Evolutionary conservation across 805 yeast species (phyloP).

Genomic region (Kuraishia molischiana): DNA sequence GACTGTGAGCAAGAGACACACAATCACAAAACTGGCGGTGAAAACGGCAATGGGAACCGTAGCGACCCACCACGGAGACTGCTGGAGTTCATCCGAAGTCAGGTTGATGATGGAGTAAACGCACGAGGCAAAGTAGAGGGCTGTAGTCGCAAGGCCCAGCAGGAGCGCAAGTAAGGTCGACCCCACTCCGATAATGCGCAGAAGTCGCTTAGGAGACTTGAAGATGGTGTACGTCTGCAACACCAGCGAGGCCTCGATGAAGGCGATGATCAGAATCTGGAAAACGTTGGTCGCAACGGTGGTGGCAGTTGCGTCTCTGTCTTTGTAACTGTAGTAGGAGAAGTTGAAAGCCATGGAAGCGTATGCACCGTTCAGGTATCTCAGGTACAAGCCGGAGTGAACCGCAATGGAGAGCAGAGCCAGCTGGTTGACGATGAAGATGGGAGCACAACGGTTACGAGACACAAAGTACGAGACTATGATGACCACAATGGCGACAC

Average conservation of each 20-base stretch:
- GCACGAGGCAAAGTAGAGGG: constrained; percentile 47
- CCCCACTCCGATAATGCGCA: constrained; percentile 27
- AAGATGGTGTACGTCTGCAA: constrained; percentile 70
- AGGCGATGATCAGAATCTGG: constrained; percentile 46
- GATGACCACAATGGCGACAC: constrained; percentile 40
- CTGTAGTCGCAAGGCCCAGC: constrained; percentile 46
- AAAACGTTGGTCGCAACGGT: constrained; percentile 56
- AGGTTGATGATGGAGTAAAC: constrained; percentile 29
- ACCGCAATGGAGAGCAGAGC: constrained; percentile 47
- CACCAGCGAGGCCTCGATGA: constrained; percentile 56
- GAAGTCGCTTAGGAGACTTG: constrained; percentile 35
- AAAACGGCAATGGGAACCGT: constrained; percentile 54
- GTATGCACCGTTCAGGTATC: constrained; percentile 42
- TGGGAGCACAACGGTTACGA: constrained; percentile 49
- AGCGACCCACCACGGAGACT: constrained; percentile 25
- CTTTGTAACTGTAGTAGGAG: constrained; percentile 33
- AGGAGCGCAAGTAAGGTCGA: constrained; percentile 27
- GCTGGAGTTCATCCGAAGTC: constrained; percentile 14
- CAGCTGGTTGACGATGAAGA: constrained; percentile 63
- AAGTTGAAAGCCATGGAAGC: constrained; percentile 35
- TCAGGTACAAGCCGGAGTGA: constrained; percentile 51
- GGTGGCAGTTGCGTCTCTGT: constrained; percentile 28
- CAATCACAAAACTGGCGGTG: constrained; percentile 55
- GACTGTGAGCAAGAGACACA: constrained; percentile 47
- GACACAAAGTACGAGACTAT: constrained; percentile 37